Base-by-base conservation (phyloP, 805 yeast species). In the Yamadazyma phyllophila region DNA sequence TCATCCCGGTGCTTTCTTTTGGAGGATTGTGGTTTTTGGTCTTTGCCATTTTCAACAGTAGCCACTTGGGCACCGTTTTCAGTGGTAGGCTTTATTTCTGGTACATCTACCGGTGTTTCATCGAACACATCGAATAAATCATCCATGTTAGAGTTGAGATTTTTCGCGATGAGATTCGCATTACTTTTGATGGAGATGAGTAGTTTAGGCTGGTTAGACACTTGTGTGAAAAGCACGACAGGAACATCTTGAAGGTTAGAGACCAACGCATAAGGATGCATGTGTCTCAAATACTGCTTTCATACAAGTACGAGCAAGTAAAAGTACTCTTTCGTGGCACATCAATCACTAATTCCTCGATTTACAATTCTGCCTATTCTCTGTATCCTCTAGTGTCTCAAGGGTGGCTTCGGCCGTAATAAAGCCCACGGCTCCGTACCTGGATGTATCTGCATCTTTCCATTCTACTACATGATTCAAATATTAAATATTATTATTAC, bases 51-150 rank as follows among this genome's bases (percentile, higher is more conserved):
- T 14, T 24, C 20, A 7, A 9, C 39, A 24, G 29, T 12, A 9
- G 44, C 6, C 6, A 20, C 16, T 24, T 14, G 15, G 24, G 34
- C 14, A 12, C 45, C 31, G 2, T 33, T 44, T 47, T 31, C 37
- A 15, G n/a, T 8, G 36, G 53, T 54, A 48, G 59, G 57, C 24
- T 58, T 40, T 17, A 56, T 54, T 11, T 39, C 44, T 3, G 73
- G 70, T 4, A 54, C 64, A 5, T 51, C 59, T 2, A 71, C 56
- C 2, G 81, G 84, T 2, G 74, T 71, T 61, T 82, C 87, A 41
- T 76, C 72, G 55, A 82, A 82, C 49, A 82, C 86, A 41, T 74
- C 83, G 58, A 82, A 82, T 44, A 82, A 71, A 55, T 81, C 86
- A 59, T 78, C 69, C 55, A 52, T 51, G 17, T 24, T 45, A 20